Evolutionary conservation across 2,329 filamentous ascomycete genomes (phyloP).

Genomic region (Pezicula radicicola): DNA sequence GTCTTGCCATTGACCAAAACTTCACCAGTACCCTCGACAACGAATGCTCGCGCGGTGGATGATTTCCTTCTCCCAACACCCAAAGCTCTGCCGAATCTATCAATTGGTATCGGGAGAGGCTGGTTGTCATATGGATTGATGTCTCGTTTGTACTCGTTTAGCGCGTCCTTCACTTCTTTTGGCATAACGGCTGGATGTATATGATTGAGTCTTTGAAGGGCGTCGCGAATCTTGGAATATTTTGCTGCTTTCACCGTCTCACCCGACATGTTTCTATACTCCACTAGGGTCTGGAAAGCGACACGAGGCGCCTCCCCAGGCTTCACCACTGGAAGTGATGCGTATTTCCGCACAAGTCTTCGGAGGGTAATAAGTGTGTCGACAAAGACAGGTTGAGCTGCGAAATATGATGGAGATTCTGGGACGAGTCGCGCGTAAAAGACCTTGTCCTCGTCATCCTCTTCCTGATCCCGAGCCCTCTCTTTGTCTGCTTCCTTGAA

Average conservation of each 20-base stretch:
- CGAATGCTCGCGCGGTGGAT: constrained; percentile 77
- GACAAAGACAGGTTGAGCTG: constrained; percentile 78
- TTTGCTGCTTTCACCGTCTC: constrained; percentile 74
- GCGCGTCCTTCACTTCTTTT: constrained; percentile 58
- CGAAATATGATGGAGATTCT: constrained; percentile 91
- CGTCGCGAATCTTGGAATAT: constrained; percentile 71
- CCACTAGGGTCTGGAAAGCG: constrained; percentile 75
- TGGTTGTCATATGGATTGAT: constrained; percentile 68
- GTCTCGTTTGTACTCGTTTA: constrained; percentile 70
- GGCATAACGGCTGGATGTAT: constrained; percentile 81
- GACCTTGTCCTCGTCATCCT: constrained; percentile 25
- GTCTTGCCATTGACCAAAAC: constrained; percentile 86
- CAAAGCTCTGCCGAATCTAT: constrained; percentile 73
- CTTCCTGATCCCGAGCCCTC: constrained; percentile 26
- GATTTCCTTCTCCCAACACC: constrained; percentile 86
- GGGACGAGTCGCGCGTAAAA: constrained; percentile 72
- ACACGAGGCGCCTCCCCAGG: constrained; percentile 66
- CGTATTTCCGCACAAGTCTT: constrained; percentile 67
- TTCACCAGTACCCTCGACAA: constrained; percentile 92
- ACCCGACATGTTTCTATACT: constrained; percentile 70
- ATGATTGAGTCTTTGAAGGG: constrained; percentile 77
- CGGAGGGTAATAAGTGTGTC: constrained; percentile 77
- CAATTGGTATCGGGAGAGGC: constrained; percentile 62
- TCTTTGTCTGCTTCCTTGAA: constrained; percentile 25
- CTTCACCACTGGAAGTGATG: constrained; percentile 66